Percentiles rank a stretch among this genome's conserved stretches.
These are phyloP conservation scores for Gryganskiella cystojenkinii DNA, from an alignment of 192 early-diverging fungal genomes.

Conservation along the genomic window DNA sequence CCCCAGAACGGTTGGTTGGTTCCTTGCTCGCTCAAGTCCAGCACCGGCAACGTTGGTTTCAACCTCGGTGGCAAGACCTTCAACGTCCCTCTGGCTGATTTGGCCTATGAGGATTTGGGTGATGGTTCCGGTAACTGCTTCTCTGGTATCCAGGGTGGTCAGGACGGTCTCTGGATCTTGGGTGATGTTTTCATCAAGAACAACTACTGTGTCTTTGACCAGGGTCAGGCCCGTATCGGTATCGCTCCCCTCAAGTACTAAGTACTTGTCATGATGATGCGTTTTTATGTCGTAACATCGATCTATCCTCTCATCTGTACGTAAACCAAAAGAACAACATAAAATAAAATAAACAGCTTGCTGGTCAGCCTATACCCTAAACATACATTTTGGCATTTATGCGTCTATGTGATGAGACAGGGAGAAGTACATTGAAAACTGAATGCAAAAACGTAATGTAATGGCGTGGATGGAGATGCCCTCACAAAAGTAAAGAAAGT, in stretches of 20 bases:
- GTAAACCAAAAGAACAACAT: no score
- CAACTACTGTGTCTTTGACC: slow-evolving; percentile 71
- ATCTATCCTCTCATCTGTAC: no score
- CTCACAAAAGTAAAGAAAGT: no score
- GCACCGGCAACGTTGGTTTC: slow-evolving; percentile 34
- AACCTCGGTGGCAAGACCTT: slow-evolving; percentile 50
- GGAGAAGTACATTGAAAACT: no score
- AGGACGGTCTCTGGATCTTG: slow-evolving; percentile 54
- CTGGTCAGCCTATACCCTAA: no score
- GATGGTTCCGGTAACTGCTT: slow-evolving; percentile 5
- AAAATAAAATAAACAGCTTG: no score
- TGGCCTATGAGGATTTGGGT: slow-evolving; percentile 29
- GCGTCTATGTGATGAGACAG: no score
- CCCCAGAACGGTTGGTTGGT: slow-evolving; percentile 34
- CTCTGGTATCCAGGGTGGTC: slow-evolving; percentile 38
- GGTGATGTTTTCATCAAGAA: slow-evolving; percentile 75
- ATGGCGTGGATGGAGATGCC: no score
- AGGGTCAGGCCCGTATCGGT: slow-evolving; percentile 60
- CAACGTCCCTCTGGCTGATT: slow-evolving; percentile 40
- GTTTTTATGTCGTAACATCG: no score
- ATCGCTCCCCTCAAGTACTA: slow-evolving; percentile 60
- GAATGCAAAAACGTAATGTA: no score
- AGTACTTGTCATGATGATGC: no score
- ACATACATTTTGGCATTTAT: no score
- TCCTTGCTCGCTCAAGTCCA: slow-evolving; percentile 25